A percentile compares a stretch with the other conserved stretches of the same genome.
These are phyloP conservation scores for Spergularia bocconei DNA, from an alignment of 148 eudicot species.

Conservation along the genomic window DNA sequence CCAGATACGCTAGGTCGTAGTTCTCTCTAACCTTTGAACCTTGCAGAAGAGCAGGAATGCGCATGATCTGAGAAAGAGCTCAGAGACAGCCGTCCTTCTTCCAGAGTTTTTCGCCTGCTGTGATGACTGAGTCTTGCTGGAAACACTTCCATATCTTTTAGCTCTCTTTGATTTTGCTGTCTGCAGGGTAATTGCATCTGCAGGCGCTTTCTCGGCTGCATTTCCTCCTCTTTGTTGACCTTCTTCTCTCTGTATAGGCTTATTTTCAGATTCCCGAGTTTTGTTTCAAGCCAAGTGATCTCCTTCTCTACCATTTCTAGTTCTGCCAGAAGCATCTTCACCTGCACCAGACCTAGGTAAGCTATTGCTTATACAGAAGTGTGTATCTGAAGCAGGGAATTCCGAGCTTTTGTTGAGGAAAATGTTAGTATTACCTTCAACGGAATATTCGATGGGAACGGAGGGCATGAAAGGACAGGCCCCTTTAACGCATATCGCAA, in stretches of 20 bases:
- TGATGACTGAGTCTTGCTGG: constrained; percentile 33
- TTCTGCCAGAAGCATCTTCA: constrained; percentile 66
- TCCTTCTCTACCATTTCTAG: constrained; percentile 69
- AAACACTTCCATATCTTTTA: constrained; percentile 19
- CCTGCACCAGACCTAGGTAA: constrained; percentile 35
- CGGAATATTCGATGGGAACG: constrained; percentile 54
- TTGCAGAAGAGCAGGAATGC: constrained; percentile 31
- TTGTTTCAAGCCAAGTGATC: constrained; percentile 66
- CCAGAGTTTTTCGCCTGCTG: constrained; percentile 24
- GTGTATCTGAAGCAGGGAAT: neutral
- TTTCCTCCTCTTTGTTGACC: constrained; percentile 29
- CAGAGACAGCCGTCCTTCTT: constrained; percentile 50
- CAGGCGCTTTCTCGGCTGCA: constrained; percentile 22
- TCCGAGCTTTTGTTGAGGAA: neutral
- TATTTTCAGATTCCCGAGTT: constrained; percentile 44
- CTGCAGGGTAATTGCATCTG: constrained; percentile 26
- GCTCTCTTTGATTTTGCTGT: constrained; percentile 24
- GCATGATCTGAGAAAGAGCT: constrained; percentile 39
- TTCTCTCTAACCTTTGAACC: constrained; percentile 34
- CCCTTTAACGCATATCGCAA: constrained; percentile 62
- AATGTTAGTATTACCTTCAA: constrained; percentile 36
- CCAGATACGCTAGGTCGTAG: neutral
- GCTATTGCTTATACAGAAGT: neutral
- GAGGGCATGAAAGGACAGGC: constrained; percentile 59
- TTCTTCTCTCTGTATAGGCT: constrained; percentile 44